Percentiles rank a stretch among this genome's conserved stretches.
Evolutionary conservation across 2,329 filamentous ascomycete genomes (phyloP).

Genomic region (Talaromyces pinophilus): DNA sequence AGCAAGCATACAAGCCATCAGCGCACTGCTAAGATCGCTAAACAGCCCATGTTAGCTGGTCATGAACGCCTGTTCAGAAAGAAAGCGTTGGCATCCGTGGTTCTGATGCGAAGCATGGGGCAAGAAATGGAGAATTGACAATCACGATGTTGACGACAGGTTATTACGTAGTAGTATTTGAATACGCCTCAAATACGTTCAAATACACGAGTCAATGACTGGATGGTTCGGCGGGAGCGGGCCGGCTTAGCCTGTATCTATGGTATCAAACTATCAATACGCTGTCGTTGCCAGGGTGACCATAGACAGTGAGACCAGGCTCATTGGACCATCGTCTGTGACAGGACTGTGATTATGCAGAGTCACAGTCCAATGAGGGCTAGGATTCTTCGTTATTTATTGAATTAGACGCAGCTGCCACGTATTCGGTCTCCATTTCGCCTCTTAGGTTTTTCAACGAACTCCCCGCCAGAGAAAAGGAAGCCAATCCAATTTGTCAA

Average conservation of each 20-base stretch:
- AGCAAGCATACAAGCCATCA: neutral
- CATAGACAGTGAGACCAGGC: neutral
- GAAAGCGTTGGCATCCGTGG: neutral
- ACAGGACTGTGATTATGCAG: conserved; percentile 2
- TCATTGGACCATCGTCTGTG: conserved; percentile 3
- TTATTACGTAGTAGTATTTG: neutral
- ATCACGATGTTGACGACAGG: neutral
- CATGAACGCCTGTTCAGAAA: neutral
- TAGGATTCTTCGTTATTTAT: neutral
- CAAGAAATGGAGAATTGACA: neutral
- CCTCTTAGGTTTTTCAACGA: neutral
- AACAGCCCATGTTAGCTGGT: neutral
- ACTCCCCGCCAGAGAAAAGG: neutral
- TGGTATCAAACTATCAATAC: neutral
- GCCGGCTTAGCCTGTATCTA: conserved; percentile 3
- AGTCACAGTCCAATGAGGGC: neutral
- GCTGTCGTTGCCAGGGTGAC: conserved; percentile 8
- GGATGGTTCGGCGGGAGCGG: conserved; percentile 17
- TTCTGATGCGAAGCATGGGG: neutral
- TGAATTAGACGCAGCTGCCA: conserved; percentile 3
- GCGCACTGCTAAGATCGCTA: neutral
- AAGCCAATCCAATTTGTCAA: neutral
- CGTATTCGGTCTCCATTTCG: neutral
- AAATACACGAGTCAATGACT: neutral
- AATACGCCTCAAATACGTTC: neutral